Evolutionary conservation across 2,329 filamentous ascomycete genomes (phyloP).

Genomic region (Diaporthe batatas): DNA sequence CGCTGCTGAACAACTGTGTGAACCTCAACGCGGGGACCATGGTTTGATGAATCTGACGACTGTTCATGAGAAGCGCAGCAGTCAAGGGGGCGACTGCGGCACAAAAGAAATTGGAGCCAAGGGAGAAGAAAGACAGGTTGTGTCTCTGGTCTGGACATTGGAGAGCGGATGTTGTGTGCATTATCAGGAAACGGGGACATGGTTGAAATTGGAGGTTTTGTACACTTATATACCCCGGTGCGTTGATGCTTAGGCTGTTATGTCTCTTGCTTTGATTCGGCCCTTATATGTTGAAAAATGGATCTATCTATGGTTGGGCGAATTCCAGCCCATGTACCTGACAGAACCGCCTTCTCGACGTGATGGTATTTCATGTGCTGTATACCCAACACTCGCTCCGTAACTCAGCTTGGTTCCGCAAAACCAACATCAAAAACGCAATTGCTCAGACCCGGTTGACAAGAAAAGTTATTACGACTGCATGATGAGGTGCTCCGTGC

Average conservation of each 20-base stretch:
- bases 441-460: too few species aligned
- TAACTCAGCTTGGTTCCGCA: not conserved
- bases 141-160: not conserved
- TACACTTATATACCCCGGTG: constrained; percentile 45
- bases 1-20: constrained; percentile 85
- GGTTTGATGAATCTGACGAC: constrained; percentile 48
- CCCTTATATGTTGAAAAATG: constrained; percentile 6
- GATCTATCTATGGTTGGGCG: not conserved
- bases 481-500: too few species aligned
- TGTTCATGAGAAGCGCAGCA: not conserved
- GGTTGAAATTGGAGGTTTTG: constrained; percentile 32
- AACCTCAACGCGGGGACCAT: constrained; percentile 60
- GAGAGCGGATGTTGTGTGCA: constrained; percentile 1
- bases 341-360: not conserved
- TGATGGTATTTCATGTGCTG: not conserved
- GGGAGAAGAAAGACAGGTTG: too few species aligned
- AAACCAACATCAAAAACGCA: not conserved
- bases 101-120: not conserved
- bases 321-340: not conserved
- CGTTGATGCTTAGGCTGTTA: constrained; percentile 36
- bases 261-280: constrained; percentile 7
- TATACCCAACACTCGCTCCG: not conserved
- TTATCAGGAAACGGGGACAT: not conserved
- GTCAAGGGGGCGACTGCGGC: not conserved
- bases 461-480: not conserved